Conservation (phyloP, 1,139 yeast species). For the Magnusiomyces sp. region DNA sequence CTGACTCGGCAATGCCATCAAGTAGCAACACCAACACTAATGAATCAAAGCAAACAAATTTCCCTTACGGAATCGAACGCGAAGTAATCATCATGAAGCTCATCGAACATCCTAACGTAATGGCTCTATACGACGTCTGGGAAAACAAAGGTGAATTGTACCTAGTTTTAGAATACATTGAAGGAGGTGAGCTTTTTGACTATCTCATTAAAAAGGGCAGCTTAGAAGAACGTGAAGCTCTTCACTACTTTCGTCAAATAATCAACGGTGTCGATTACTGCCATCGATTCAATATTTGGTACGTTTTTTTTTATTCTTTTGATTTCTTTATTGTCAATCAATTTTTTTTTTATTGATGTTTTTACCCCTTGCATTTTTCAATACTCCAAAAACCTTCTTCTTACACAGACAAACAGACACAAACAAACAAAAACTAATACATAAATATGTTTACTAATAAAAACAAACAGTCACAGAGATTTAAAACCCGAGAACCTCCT, state of each 20-base stretch:
- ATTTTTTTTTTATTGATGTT: not conserved
- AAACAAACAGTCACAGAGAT: conserved; percentile 56
- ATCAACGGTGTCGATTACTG: conserved; percentile 88
- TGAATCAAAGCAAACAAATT: conserved; percentile 11
- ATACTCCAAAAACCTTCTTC: no score
- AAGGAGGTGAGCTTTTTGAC: conserved; percentile 95
- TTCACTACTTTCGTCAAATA: conserved; percentile 84
- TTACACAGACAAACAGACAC: not conserved
- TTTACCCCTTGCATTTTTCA: not conserved
- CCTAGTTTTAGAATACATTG: conserved; percentile 87
- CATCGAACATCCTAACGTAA: conserved; percentile 84
- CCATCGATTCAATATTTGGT: conserved; percentile 76
- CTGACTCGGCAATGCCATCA: conserved; percentile 15
- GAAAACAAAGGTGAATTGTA: conserved; percentile 91
- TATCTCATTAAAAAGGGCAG: conserved; percentile 82
- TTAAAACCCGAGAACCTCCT: conserved; percentile 90
- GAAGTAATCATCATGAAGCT: conserved; percentile 90
- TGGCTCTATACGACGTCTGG: conserved; percentile 98
- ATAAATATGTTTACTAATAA: no score
- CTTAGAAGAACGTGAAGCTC: conserved; percentile 81
- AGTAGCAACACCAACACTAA: conserved; percentile 1
- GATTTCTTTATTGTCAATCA: not conserved
- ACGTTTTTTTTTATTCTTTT: not conserved
- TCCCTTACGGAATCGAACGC: conserved; percentile 88
- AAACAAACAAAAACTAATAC: no score